Conservation (phyloP, 371 early-diverging fungal genomes). For the Paraphysoderma sedebokerense region DNA sequence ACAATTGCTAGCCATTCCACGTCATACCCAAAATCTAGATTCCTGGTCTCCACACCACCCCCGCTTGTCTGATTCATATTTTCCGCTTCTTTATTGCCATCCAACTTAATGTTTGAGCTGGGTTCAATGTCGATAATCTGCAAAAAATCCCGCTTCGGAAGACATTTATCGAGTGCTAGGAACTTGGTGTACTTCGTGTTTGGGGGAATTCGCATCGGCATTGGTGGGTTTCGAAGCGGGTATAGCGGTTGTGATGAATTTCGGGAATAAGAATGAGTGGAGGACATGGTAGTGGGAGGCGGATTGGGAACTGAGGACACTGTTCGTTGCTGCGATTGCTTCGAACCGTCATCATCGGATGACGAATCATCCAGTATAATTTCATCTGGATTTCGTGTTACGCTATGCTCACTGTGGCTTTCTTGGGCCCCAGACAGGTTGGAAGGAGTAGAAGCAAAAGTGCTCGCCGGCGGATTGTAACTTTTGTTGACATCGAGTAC, state of each 20-base stretch:
- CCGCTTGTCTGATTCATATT: constrained; percentile 6
- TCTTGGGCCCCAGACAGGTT: no score
- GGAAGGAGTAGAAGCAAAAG: background rate
- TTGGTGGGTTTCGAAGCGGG: background rate
- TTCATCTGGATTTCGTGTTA: constrained; percentile 36
- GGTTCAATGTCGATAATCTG: constrained; percentile 46
- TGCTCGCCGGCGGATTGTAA: background rate
- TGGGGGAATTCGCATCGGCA: background rate
- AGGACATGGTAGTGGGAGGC: background rate
- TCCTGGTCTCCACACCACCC: no score
- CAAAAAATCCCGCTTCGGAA: constrained; percentile 26
- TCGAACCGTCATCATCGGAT: constrained; percentile 9
- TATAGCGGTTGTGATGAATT: constrained; percentile 10
- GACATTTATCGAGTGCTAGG: constrained; percentile 46
- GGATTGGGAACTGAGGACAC: constrained; percentile 5
- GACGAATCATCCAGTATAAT: constrained; percentile 24
- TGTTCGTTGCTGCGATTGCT: background rate
- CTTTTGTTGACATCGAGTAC: constrained; percentile 17
- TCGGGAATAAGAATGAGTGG: constrained; percentile 10
- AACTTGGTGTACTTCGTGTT: constrained; percentile 21
- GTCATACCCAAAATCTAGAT: constrained; percentile 44
- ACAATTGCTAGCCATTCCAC: constrained; percentile 73
- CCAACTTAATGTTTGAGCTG: constrained; percentile 4
- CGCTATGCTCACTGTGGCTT: no score
- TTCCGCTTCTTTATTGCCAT: no score